Base-by-base conservation (phyloP, 495 filamentous ascomycete genomes). In the Penicillium malachiteum region DNA sequence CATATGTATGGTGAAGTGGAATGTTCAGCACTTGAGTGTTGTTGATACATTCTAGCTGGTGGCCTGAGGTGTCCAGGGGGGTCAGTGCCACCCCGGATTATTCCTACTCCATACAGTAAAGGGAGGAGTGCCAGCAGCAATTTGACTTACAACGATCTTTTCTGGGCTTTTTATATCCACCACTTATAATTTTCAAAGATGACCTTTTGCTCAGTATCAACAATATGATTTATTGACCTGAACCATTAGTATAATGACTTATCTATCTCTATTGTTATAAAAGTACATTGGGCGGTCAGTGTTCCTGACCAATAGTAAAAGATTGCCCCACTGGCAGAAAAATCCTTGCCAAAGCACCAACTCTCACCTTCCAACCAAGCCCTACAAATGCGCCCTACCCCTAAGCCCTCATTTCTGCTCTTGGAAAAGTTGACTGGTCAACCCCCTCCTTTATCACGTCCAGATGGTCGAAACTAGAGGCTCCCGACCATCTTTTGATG, bases 371-470 rank as follows among this genome's bases (percentile, higher is more conserved):
- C 45, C 45, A 32, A 21, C 52, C 45, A 63, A 63, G 66, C 62
- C 64, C 62, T 69, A 63, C 61, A 60, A 59, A 67, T 65, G 72
- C 73, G 76, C 76, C 76, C 76, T 78, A 75, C 64, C 72, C 73
- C 74, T 77, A 78, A 78, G 75, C 75, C 75, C 75, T 78, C 68
- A 78, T 78, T 78, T 74, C 75, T 78, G 62, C 70, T 77, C 74
- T 71, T 67, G 75, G 74, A 77, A 26, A 73, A 64, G 43, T 66
- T 67, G 62, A 65, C 49, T 58, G 58, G 52, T 55, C 57, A 61
- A 66, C 59, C 56, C 48, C 47, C 63, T 58, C 51, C 31, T 57
- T 56, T 62, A 54, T 55, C 51, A 49, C 48, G 48, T 54, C 60
- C 60, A 51, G 48, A 76, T 78, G 74, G 69, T 68, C 58, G 67